Base-by-base conservation (phyloP, 176 grass and related monocot genomes). In the Cenchrus fungigraminus region DNA sequence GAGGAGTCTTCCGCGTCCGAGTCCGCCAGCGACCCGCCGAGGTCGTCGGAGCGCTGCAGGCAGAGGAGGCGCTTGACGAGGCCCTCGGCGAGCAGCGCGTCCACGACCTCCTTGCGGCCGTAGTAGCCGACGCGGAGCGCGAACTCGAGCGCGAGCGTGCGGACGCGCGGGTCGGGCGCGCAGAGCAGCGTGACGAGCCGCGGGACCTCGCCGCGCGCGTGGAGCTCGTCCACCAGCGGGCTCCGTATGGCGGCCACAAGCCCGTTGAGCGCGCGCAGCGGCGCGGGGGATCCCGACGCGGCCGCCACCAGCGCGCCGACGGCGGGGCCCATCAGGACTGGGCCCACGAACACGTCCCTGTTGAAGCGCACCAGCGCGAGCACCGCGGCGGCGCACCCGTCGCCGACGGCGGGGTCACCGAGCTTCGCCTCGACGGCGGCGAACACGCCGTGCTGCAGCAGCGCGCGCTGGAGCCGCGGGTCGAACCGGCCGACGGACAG, bases 201-300 rank as follows among this genome's bases (percentile, higher is more conserved):
- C 43, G 93, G 90, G 57, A 96, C 83, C 65, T 92, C 84, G 47
- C 86, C 86, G 34, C 80, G 93, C 20, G 81, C 84, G 85, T 89
- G 93, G 12, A 99, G 90, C 84, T 99, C 97, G 81, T 98, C 97
- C 20, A 98, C 90, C 25, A 98, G 74, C 52, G 96, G 93, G 78
- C 91, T 94, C 10, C 91, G 88, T 50, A 94, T 88, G 40, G 87
- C 87, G 47, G 75, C 83, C 56, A 92, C 71, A 1, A 98, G 91
- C 12, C 93, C 91, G 68, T 89, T 85, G 8, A 98, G 85, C 28
- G 91, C 85, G 32, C 85, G 62, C 28, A 95, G 91, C 6, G 93
- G 61, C 71, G 84, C 85, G 0, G 86, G 62, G 1, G 83, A 86
- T 31, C 1, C 2, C 12, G 89, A 75, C 9, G 86, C 73, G n/a